Percentiles rank a stretch among this genome's conserved stretches.
Evolutionary conservation across 2,329 filamentous ascomycete genomes (phyloP).

Genomic region (Dendryphion nanum): DNA sequence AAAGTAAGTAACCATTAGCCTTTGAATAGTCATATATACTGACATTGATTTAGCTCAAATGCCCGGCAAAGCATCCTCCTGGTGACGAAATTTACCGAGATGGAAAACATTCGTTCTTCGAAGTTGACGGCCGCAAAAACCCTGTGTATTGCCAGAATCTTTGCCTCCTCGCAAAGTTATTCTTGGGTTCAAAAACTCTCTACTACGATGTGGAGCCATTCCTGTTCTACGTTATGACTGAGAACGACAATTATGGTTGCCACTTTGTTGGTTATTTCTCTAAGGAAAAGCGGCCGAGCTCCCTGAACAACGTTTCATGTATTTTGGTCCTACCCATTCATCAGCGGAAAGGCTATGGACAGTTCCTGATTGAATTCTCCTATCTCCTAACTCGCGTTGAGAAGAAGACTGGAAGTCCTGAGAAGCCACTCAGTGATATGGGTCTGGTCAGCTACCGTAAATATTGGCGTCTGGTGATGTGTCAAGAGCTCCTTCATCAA

Average conservation of each 20-base stretch:
- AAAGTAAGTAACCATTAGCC: constrained; percentile 51
- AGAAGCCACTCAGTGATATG: constrained; percentile 98
- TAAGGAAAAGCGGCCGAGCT: constrained; percentile 93
- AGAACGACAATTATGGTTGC: constrained; percentile 86
- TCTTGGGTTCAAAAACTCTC: constrained; percentile 96
- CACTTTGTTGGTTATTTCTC: constrained; percentile 99
- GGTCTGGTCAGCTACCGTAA: constrained; percentile 95
- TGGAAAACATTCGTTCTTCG: constrained; percentile 88
- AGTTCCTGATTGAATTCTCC: constrained; percentile 96
- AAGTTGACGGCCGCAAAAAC: constrained; percentile 95
- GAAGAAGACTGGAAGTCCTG: constrained; percentile 89
- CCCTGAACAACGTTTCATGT: constrained; percentile 95
- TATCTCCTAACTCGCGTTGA: constrained; percentile 94
- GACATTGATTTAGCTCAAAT: constrained; percentile 60
- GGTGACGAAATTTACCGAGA: constrained; percentile 97
- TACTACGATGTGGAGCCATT: constrained; percentile 99
- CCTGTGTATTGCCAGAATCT: constrained; percentile 99
- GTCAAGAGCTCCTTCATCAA: constrained; percentile 73
- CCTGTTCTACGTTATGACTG: constrained; percentile 94
- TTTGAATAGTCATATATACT: constrained; percentile 10
- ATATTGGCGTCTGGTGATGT: constrained; percentile 91
- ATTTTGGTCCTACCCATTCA: constrained; percentile 95
- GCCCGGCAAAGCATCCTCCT: constrained; percentile 91
- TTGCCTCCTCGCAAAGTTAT: constrained; percentile 91
- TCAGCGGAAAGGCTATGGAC: constrained; percentile 94